These are phyloP conservation scores for Ophiostoma pallidulum DNA, from an alignment of 2,329 filamentous ascomycete genomes.

Conservation along the genomic window DNA sequence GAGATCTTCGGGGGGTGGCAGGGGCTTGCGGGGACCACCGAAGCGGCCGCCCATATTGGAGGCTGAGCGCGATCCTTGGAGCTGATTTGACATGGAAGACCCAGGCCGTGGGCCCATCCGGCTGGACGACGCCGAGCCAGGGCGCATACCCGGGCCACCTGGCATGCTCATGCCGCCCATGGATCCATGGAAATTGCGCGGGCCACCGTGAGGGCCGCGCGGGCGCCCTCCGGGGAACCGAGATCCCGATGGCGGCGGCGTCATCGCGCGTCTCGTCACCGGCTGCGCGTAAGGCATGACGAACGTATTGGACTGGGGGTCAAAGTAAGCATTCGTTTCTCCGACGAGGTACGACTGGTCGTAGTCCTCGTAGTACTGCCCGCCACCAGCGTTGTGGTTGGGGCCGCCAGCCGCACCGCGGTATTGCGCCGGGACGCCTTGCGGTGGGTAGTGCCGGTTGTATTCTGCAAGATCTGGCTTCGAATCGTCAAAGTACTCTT, in stretches of 20 bases:
- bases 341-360: conserved; percentile 50
- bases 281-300: conserved; percentile 79
- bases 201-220: conserved; percentile 19
- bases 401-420: conserved; percentile 8
- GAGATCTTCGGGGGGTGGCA: conserved; percentile 64
- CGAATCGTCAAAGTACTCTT: conserved; percentile 94
- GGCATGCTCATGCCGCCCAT: conserved; percentile 38
- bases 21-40: conserved; percentile 33
- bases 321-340: conserved; percentile 54
- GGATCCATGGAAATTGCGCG: conserved; percentile 37
- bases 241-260: conserved; percentile 62
- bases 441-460: conserved; percentile 19
- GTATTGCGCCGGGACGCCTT: conserved; percentile 10
- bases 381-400: conserved; percentile 14
- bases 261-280: conserved; percentile 86
- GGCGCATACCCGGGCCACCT: conserved; percentile 22
- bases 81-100: conserved; percentile 47
- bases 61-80: conserved; percentile 37
- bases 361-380: conserved; percentile 65
- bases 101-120: conserved; percentile 45
- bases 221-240: conserved; percentile 29
- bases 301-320: conserved; percentile 59
- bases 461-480: conserved; percentile 32
- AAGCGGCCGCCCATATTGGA: conserved; percentile 40
- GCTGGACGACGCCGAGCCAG: conserved; percentile 25